phyloP scores from a whole-genome alignment of 345 rosid genomes.

The Kernera saxatilis region DNA sequence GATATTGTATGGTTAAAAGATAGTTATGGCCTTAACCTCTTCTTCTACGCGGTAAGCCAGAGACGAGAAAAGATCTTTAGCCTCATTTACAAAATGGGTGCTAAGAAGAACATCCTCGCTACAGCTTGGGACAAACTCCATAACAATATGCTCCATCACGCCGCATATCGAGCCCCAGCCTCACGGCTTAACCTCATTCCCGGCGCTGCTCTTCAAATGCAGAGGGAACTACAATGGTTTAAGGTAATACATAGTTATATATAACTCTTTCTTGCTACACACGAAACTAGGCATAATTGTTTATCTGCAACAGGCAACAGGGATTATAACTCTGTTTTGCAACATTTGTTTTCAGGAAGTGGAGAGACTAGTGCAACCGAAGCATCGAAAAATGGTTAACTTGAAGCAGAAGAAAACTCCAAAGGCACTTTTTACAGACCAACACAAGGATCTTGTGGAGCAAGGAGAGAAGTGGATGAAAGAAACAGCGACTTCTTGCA shows the following conservation, averaged over 20 bases:
- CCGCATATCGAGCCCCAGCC: conserved; percentile 50
- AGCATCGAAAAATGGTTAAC: conserved; percentile 54
- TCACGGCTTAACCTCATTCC: conserved; percentile 56
- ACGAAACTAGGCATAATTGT: not conserved
- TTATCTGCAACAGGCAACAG: not conserved
- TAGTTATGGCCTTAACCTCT: conserved; percentile 38
- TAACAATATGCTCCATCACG: conserved; percentile 72
- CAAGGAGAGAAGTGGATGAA: conserved; percentile 56
- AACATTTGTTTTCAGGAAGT: conserved; percentile 45
- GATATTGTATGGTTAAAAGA: conserved; percentile 53
- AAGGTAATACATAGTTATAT: conserved; percentile 39
- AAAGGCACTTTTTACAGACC: conserved; percentile 42
- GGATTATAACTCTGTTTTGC: not conserved
- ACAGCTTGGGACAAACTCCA: conserved; percentile 36
- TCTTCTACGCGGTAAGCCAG: conserved; percentile 48
- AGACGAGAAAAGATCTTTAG: conserved; percentile 73
- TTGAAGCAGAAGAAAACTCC: conserved; percentile 36
- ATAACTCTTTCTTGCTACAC: conserved; percentile 8
- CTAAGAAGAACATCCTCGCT: conserved; percentile 47
- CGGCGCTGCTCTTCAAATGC: conserved; percentile 81
- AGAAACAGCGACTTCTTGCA: conserved; percentile 45
- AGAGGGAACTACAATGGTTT: conserved; percentile 73
- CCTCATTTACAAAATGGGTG: conserved; percentile 59
- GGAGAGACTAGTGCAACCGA: conserved; percentile 62
- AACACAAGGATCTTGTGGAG: conserved; percentile 41